Conservation (phyloP, 2,329 filamentous ascomycete species). For the Bipolaris victoriae region DNA sequence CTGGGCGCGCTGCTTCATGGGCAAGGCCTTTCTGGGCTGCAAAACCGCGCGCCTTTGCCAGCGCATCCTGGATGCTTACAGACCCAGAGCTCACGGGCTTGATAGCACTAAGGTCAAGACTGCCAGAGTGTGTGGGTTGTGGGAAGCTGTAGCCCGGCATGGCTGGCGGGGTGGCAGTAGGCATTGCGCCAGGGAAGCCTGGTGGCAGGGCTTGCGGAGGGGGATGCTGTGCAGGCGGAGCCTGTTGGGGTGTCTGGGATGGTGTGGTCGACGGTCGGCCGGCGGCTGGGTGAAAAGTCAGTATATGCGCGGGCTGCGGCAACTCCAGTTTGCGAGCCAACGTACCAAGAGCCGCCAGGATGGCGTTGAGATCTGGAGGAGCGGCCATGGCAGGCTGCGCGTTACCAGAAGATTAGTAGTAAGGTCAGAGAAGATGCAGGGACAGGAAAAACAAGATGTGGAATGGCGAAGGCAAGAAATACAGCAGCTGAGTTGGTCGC, state of each 20-base stretch:
- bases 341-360: conserved; percentile 49
- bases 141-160: conserved; percentile 61
- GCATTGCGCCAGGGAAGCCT: conserved; percentile 53
- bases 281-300: conserved; percentile 46
- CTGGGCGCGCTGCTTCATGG: conserved; percentile 53
- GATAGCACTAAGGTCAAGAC: conserved; percentile 78
- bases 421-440: conserved; percentile 1
- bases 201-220: conserved; percentile 53
- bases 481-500: conserved; percentile 13
- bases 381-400: conserved; percentile 40
- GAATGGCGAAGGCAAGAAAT: neutral
- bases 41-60: conserved; percentile 82
- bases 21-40: conserved; percentile 78
- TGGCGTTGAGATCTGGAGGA: conserved; percentile 48
- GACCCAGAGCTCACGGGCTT: conserved; percentile 80
- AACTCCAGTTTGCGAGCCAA: neutral
- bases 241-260: conserved; percentile 54
- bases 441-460: neutral
- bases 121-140: conserved; percentile 74
- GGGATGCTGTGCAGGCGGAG: conserved; percentile 48
- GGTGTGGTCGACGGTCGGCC: conserved; percentile 56
- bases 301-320: conserved; percentile 1
- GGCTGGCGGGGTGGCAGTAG: conserved; percentile 50
- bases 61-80: conserved; percentile 81
- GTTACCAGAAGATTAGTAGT: conserved; percentile 5